These are phyloP conservation scores for Marsdenia floribunda DNA, from an alignment of 257 asterid genomes.

Conservation along the genomic window DNA sequence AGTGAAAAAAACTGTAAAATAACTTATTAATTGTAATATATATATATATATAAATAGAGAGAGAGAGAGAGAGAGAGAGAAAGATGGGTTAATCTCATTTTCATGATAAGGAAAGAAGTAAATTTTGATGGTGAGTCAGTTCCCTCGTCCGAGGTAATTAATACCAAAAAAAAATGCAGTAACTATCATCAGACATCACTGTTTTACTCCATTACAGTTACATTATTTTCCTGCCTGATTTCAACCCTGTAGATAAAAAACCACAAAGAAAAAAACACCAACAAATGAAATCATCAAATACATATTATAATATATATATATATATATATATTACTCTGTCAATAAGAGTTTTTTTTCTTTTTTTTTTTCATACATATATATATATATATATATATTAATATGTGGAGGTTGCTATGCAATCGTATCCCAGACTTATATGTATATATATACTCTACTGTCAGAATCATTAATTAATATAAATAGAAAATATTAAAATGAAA, in stretches of 20 bases:
- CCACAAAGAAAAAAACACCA: not conserved
- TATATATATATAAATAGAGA: not conserved
- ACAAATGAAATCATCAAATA: not conserved
- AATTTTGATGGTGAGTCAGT: not conserved
- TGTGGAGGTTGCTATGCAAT: not conserved
- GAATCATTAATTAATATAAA: conserved; percentile 1
- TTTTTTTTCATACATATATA: not conserved
- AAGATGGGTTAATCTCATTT: too few relatives aligned
- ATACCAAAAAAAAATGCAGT: not conserved
- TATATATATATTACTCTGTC: not conserved
- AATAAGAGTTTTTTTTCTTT: too few relatives aligned
- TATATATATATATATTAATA: not conserved
- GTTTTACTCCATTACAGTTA: not conserved
- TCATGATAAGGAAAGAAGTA: not conserved
- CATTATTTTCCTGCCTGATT: not conserved
- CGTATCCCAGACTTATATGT: not conserved
- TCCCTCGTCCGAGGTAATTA: not conserved
- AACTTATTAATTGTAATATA: not conserved
- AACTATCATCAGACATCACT: not conserved
- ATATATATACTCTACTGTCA: conserved; percentile 6
- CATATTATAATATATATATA: too few relatives aligned
- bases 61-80: too few relatives aligned
- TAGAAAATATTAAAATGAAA: not conserved
- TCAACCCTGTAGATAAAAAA: not conserved
- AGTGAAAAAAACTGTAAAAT: not conserved